Evolutionary conservation across 2,329 filamentous ascomycete genomes (phyloP).

Genomic region (Ceratocystis lukuohia): DNA sequence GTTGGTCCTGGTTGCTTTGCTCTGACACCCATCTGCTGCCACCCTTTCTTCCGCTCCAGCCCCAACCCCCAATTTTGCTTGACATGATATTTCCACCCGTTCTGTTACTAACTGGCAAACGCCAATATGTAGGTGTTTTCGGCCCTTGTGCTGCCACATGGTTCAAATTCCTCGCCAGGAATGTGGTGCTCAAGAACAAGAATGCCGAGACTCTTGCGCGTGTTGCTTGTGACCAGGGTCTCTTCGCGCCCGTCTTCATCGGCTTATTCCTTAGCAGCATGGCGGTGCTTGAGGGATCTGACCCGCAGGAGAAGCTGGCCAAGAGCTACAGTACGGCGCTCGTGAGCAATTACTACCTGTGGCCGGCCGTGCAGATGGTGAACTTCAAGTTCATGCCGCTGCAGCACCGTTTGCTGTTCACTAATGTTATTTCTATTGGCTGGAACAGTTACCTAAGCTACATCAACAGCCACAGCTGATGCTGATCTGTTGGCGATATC

Average conservation of each 20-base stretch:
- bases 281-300: conserved; percentile 62
- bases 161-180: conserved; percentile 65
- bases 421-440: conserved; percentile 63
- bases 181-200: conserved; percentile 49
- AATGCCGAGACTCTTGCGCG: conserved; percentile 62
- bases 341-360: conserved; percentile 73
- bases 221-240: conserved; percentile 63
- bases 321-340: conserved; percentile 59
- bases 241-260: conserved; percentile 78
- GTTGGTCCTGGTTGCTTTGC: no score
- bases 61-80: neutral
- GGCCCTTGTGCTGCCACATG: conserved; percentile 78
- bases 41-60: neutral
- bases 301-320: conserved; percentile 51
- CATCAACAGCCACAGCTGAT: conserved; percentile 37
- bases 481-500: neutral
- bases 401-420: conserved; percentile 69
- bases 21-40: no score
- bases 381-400: conserved; percentile 84
- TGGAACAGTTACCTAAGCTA: conserved; percentile 54
- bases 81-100: neutral
- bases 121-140: conserved; percentile 49
- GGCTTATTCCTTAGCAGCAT: conserved; percentile 70
- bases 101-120: neutral
- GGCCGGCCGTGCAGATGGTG: conserved; percentile 70